Conservation (phyloP, 345 rosid species). For the Adansonia digitata region DNA sequence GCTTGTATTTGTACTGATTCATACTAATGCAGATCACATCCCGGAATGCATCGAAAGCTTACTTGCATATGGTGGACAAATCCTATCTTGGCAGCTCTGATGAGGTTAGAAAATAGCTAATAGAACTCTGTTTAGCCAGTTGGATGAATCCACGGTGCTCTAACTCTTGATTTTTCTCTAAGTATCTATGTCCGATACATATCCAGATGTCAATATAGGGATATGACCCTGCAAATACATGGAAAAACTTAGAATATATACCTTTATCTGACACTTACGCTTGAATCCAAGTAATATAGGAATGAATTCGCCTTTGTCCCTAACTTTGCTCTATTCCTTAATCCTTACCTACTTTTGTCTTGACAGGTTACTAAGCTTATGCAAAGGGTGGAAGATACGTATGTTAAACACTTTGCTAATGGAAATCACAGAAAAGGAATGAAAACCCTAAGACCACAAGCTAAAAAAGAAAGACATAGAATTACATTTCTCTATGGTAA, state of each 20-base stretch:
- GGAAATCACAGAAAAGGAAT: conserved; percentile 70
- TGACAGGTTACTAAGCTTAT: conserved; percentile 55
- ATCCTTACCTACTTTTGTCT: not conserved
- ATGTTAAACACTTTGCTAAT: conserved; percentile 66
- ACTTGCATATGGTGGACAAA: conserved; percentile 60
- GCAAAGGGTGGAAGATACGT: conserved; percentile 58
- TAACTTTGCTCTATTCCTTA: not conserved
- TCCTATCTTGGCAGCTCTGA: conserved; percentile 69
- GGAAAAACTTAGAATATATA: no score
- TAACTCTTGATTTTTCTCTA: no score
- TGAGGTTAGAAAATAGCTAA: conserved; percentile 37
- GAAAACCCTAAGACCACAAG: conserved; percentile 49
- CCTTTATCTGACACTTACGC: no score
- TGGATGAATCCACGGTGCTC: no score
- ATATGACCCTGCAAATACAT: no score
- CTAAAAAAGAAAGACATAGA: conserved; percentile 57
- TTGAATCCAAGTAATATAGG: no score
- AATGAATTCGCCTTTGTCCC: not conserved
- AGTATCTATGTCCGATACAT: no score
- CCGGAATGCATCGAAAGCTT: conserved; percentile 53
- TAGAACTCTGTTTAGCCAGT: not conserved
- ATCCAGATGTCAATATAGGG: no score
- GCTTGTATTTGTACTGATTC: conserved; percentile 1
- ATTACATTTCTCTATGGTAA: conserved; percentile 62
- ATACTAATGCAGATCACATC: conserved; percentile 41